Evolutionary conservation across 805 yeast genomes (phyloP), one percentile per base, ranked within the genome.

Genomic region (Starmerella cellae): DNA sequence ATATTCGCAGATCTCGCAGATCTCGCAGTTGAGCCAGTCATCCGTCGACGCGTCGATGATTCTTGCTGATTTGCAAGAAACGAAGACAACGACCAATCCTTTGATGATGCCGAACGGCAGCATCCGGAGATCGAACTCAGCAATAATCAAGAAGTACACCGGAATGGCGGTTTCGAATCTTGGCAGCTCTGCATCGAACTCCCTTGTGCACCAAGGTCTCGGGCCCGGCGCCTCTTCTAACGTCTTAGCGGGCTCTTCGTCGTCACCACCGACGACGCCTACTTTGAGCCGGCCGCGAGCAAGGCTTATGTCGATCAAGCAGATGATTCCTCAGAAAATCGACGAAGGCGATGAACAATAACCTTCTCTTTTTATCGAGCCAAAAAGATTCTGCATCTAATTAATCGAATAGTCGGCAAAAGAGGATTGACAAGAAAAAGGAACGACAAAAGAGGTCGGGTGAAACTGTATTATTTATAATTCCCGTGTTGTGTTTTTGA

Each of bases 1-100:
- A 4, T 46, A 48, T 30, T 52, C 56, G 8, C 54, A 52, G 37
- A 40, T 51, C 16, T 50, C 54, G 2, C 47, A 47, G 28, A n/a
- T 48, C 4, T 52, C 55, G 18, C 53, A 50, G 39, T 37, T 50
- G 6, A 51, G 55, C 8, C 50, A 45, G 26, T 45, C 51, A 2
- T 52, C 56, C 9, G 48, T 39, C 3, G 53, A 48, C 6, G 46
- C 48, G 10, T 40, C 47, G 2, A 33, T 39, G 22, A 29, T 46
- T 1, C 29, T 46, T 19, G 20, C 42, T 4, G 51, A 46, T 4
- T 36, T 39, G 2, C 37, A 37, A 4, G 47, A 47, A 3, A 27
- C 46, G 11, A 42, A 33, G 36, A 10, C 8, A 4, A 8, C 17
- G 16, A 29, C 10, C 8, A 16, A 6, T 14, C 19, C 35, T 13